Evolutionary conservation across 306 rosid genomes (phyloP), one percentile per base, ranked within the genome.

Genomic region (Arachis hypogaea): DNA sequence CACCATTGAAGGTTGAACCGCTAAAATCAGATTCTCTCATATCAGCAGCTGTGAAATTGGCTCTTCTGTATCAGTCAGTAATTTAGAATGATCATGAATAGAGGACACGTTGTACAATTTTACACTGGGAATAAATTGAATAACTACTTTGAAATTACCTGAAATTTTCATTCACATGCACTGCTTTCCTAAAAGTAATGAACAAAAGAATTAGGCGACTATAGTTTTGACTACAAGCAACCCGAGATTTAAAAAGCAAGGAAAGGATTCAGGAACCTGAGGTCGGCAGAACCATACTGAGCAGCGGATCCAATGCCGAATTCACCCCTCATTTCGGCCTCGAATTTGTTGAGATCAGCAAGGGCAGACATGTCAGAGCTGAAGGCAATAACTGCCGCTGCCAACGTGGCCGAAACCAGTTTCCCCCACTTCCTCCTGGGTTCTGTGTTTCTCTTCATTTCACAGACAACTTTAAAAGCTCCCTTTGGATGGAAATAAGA

Each of bases 1-100:
- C 96, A 52, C 98, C 97, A 69, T 91, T 94, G 85, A 94, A 94
- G 57, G 98, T 94, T 59, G 93, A 91, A 79, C 97, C 96, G 14
- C 97, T 91, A 79, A 94, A 94, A 80, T 91, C 92, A 6, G 97
- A 91, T 75, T 94, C 96, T 86, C 98, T 89, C 97, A 94, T 94
- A 78, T 94, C 97, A 54, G 96, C 98, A 82, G 96, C 78, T 73
- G 98, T 94, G 88, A 94, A 94, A 87, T 94, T 94, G 84, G 98
- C 97, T 80, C 98, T 87, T 81, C 98, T 91, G 98, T 76, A 79
- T 76, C 71, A 81, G 79, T 61, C 85, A 81, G 79, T 61, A 83
- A 69, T 77, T 74, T 44, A 76, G 57, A 82, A 44, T 63, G 50
- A 77, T 79, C 74, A 69, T 75, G 80, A 82, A 77, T 59, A 66